Percentiles rank a stretch among this genome's conserved stretches.
phyloP scores from a whole-genome alignment of 1,139 yeast species.

The Sugiyamaella castrensis region DNA sequence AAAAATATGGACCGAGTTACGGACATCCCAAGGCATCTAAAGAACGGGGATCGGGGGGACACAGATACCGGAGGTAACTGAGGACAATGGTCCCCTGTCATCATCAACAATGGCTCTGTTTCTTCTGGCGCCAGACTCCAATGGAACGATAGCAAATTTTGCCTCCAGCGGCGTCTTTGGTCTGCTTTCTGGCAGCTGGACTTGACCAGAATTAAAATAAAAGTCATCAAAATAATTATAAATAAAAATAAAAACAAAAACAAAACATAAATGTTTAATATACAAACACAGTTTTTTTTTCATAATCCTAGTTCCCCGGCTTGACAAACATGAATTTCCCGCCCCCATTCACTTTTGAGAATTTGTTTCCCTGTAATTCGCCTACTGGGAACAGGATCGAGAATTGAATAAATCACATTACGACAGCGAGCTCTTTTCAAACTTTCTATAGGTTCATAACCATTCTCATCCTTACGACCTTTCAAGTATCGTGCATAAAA shows the following conservation, averaged over 20 bases:
- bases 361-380: constrained; percentile 85
- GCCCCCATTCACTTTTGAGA: constrained; percentile 90
- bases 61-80: too few species aligned
- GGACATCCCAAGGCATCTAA: too few species aligned
- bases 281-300: not conserved
- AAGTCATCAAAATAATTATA: not conserved
- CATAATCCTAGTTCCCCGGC: constrained; percentile 48
- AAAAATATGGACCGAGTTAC: too few species aligned
- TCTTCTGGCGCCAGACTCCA: too few species aligned
- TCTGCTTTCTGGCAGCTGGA: too few species aligned
- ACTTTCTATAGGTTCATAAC: constrained; percentile 86
- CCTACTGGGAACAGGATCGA: constrained; percentile 81
- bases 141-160: too few species aligned
- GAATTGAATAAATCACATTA: constrained; percentile 83
- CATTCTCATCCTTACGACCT: constrained; percentile 73
- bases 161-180: too few species aligned
- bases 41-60: too few species aligned
- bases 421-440: constrained; percentile 78
- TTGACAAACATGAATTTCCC: constrained; percentile 74
- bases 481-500: constrained; percentile 69
- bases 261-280: not conserved
- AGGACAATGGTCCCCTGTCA: too few species aligned
- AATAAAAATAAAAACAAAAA: not conserved
- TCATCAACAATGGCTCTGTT: too few species aligned
- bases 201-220: not conserved